Evolutionary conservation across 2,329 filamentous ascomycete genomes (phyloP), one percentile per base, ranked within the genome.

Genomic region (Diplodia corticola): DNA sequence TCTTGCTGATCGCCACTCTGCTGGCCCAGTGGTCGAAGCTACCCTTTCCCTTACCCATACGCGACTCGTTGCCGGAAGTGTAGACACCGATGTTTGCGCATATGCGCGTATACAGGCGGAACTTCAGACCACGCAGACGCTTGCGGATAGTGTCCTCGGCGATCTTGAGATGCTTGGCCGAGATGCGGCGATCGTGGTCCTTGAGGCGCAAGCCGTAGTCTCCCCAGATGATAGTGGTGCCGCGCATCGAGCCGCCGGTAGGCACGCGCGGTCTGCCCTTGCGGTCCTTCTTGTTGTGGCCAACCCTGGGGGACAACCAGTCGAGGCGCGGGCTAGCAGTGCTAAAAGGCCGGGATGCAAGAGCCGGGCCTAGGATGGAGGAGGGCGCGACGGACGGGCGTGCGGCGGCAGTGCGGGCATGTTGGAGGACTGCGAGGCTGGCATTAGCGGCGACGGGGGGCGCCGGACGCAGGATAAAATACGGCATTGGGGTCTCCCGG

Each of bases 31-130:
- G 92, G 77, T 99, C 95, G 76, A 99, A 98, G 69, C 89, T 91
- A 72, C 95, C 95, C 79, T 99, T 99, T 80, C 95, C 95, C 81
- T 98, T 99, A 78, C 95, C 95, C 96, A 99, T 99, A 86, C 95
- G 90, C 78, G 92, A 90, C 81, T 99, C 95, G 75, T 98, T 99
- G 67, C 95, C 95, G 78, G 90, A 95, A 67, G 92, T 90, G 79
- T 95, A 99, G 24, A 99, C 96, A 76, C 94, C 95, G 71, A 98
- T 91, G 76, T 96, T 97, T 70, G 93, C 95, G 73, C 88, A 89
- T 63, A 98, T 89, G 69, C 95, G 87, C 82, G 92, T 96, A 81
- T 96, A 99, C 54, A 99, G 79, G 65, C 92, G 88, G 79, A 96
- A 99, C 75, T 93, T 92, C 85, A 96, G 89, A 53, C 95, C 95